phyloP scores from a whole-genome alignment of 352 stramenopile species.

The Phytophthora multivora region DNA sequence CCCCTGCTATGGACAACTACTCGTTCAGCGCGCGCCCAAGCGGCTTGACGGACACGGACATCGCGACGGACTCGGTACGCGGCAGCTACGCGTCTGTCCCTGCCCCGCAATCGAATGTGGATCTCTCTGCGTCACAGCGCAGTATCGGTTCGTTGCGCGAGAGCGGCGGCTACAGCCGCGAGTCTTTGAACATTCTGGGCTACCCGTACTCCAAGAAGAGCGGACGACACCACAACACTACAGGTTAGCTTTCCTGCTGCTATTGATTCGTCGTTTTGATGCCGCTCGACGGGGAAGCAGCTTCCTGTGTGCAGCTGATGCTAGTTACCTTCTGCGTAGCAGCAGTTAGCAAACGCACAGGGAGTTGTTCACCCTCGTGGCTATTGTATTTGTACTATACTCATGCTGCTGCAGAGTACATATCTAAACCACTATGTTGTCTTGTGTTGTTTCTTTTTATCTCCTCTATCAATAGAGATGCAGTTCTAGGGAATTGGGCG shows the following conservation, averaged over 20 bases:
- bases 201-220: slow-evolving; percentile 86
- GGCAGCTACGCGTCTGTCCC: slow-evolving; percentile 30
- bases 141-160: slow-evolving; percentile 51
- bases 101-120: slow-evolving; percentile 11
- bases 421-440: slow-evolving; percentile 38
- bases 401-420: slow-evolving; percentile 33
- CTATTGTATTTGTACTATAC: slow-evolving; percentile 37
- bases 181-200: slow-evolving; percentile 81
- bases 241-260: slow-evolving; percentile 37
- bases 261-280: slow-evolving; percentile 21
- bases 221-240: slow-evolving; percentile 56
- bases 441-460: slow-evolving; percentile 23
- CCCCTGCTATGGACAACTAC: slow-evolving; percentile 17
- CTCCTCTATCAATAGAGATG: slow-evolving; percentile 35
- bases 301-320: slow-evolving; percentile 25
- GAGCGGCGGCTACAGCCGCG: slow-evolving; percentile 68
- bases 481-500: slow-evolving; percentile 38
- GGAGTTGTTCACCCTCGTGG: slow-evolving; percentile 25
- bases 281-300: slow-evolving; percentile 23
- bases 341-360: slow-evolving; percentile 8
- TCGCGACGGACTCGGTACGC: slow-evolving; percentile 15
- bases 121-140: slow-evolving; percentile 33
- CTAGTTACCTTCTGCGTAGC: slow-evolving; percentile 19
- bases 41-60: slow-evolving; percentile 8
- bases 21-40: slow-evolving; percentile 21